Base-by-base conservation (phyloP, 2,329 filamentous ascomycete genomes). In the Chaetomiaceae sp. region DNA sequence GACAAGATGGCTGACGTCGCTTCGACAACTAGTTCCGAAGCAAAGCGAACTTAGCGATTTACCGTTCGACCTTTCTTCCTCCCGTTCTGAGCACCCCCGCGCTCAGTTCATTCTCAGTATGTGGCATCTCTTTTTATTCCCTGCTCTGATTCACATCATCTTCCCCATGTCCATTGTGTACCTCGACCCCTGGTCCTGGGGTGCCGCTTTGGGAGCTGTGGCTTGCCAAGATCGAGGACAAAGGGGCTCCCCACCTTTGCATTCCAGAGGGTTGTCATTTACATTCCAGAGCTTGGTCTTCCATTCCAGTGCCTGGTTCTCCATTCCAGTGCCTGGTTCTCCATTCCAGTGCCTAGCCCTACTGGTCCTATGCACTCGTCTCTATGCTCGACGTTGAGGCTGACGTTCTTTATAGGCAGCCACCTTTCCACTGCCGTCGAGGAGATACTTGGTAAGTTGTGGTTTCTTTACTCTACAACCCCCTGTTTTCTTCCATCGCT, bases 261-360 rank as follows among this genome's bases (percentile, higher is more conserved):
- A 44, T 51, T 45, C 34, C 49, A 46, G 2, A 37, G 42, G n/a
- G 7, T 23, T 7, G 19, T 12, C 34, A 8, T 19, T 17, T 14
- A n/a, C 33, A 51, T 46, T 34, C 49, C 49, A 51, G 23, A 38
- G 39, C 48, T 31, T 36, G 20, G 42, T 14, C 19, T 11, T 12
- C 8, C 23, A 51, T 39, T 33, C 49, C 42, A 51, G 17, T 33
- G 40, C 48, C 40, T 36, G 7, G 23, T 20, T 25, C 11, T 12
- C 1, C 43, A 37, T 23, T 14, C 27, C 42, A 25, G 6, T 7
- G 17, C 40, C 27, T 22, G 22, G 17, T 44, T 9, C 17, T 17
- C 42, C n/a, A n/a, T n/a, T n/a, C n/a, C n/a, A n/a, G n/a, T n/a
- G n/a, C n/a, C n/a, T n/a, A n/a, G n/a, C 1, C 43, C 25, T 23